Evolutionary conservation across 352 stramenopile genomes (phyloP).

Genomic region (Globisporangium barbulae): DNA sequence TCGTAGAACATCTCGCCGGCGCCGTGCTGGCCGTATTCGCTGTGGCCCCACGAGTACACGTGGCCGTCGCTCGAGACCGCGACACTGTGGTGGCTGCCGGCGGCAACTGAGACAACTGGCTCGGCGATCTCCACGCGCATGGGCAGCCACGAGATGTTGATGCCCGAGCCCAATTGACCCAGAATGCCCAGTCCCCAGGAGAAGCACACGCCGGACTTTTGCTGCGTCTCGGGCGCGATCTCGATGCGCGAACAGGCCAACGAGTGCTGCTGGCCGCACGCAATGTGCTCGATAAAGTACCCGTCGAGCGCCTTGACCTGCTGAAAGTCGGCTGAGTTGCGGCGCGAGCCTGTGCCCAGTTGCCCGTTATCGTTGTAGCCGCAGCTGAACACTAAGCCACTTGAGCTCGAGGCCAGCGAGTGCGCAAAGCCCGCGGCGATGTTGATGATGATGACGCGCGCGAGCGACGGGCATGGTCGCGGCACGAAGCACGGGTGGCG

Average conservation of each 20-base stretch:
- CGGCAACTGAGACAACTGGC: constrained; percentile 52
- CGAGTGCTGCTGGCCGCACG: constrained; percentile 75
- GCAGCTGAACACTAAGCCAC: constrained; percentile 60
- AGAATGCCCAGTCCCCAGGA: constrained; percentile 77
- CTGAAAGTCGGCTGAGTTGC: constrained; percentile 63
- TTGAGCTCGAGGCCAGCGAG: constrained; percentile 54
- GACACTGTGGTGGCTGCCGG: constrained; percentile 76
- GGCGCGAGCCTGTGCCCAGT: constrained; percentile 57
- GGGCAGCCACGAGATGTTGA: constrained; percentile 63
- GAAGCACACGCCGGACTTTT: constrained; percentile 51
- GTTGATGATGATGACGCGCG: constrained; percentile 41
- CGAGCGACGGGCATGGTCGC: constrained; percentile 34
- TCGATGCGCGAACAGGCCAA: constrained; percentile 45
- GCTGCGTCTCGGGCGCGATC: constrained; percentile 16
- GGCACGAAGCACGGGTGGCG: constrained; percentile 50
- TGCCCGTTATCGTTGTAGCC: constrained; percentile 86
- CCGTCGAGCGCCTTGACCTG: constrained; percentile 43
- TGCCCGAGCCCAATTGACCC: constrained; percentile 61
- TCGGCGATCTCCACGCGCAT: constrained; percentile 50
- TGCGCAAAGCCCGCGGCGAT: constrained; percentile 74
- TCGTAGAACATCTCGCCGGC: constrained; percentile 62
- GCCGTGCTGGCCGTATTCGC: constrained; percentile 81
- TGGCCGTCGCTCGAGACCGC: constrained; percentile 47
- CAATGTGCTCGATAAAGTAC: constrained; percentile 57
- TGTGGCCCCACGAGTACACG: constrained; percentile 80